Evolutionary conservation across 2,329 filamentous ascomycete genomes (phyloP).

Genomic region (Phoma sp.): DNA sequence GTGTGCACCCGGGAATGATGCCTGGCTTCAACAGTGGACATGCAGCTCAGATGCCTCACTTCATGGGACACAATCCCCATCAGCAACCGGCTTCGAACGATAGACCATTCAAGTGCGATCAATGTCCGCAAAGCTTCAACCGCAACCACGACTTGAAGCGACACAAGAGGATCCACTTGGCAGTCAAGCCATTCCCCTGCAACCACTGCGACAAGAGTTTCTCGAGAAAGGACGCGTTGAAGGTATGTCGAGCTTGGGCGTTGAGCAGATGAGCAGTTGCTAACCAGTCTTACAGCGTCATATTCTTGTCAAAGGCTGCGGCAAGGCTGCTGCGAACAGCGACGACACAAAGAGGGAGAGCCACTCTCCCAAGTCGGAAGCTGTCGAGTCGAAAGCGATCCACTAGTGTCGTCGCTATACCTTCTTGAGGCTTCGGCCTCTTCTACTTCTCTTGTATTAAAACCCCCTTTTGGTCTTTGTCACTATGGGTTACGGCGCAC

Average conservation of each 20-base stretch:
- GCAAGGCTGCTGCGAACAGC: constrained; percentile 53
- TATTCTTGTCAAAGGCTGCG: constrained; percentile 72
- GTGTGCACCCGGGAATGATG: constrained; percentile 64
- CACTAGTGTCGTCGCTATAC: constrained; percentile 27
- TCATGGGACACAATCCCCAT: constrained; percentile 60
- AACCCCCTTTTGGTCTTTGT: constrained; percentile 28
- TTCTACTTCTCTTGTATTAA: constrained; percentile 46
- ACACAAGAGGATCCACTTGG: constrained; percentile 92
- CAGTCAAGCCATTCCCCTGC: constrained; percentile 95
- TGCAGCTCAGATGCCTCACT: constrained; percentile 69
- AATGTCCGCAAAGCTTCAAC: constrained; percentile 92
- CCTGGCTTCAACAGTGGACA: constrained; percentile 66
- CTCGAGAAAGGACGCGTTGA: constrained; percentile 92
- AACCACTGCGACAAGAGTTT: constrained; percentile 94
- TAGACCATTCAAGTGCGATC: constrained; percentile 91
- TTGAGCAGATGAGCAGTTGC: constrained; percentile 42
- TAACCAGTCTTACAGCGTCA: constrained; percentile 58
- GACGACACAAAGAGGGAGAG: constrained; percentile 46
- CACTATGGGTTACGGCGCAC: constrained; percentile 20
- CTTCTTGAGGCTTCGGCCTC: constrained; percentile 16
- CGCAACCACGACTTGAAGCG: constrained; percentile 95
- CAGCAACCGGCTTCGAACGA: constrained; percentile 69
- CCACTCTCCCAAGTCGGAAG: constrained; percentile 41
- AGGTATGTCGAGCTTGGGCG: constrained; percentile 66
- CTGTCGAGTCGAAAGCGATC: constrained; percentile 38